Conservation (phyloP, 2,329 filamentous ascomycete species). For the Neofusicoccum umdonicola region DNA sequence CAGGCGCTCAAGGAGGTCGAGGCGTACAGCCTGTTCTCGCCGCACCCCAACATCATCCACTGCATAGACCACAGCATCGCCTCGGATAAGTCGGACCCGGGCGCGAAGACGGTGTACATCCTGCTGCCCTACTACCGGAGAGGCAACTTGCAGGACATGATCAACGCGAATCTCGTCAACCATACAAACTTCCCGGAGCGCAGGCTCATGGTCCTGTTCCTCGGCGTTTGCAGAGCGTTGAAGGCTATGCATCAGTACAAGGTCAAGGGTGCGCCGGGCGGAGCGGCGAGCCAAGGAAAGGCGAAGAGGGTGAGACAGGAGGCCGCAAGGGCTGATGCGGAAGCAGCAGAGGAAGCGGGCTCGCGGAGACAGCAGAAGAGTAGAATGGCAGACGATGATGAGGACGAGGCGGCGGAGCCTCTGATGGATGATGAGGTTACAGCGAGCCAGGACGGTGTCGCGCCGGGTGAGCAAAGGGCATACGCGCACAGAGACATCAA, state of each 20-base stretch:
- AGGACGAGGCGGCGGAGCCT: constrained; percentile 74
- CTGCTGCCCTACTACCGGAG: constrained; percentile 91
- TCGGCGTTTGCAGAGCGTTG: constrained; percentile 86
- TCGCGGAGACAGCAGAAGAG: constrained; percentile 42
- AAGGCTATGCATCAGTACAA: constrained; percentile 89
- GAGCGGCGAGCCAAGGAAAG: constrained; percentile 50
- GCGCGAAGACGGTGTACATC: constrained; percentile 93
- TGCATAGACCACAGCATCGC: constrained; percentile 79
- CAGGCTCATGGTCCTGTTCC: constrained; percentile 81
- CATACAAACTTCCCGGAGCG: constrained; percentile 86
- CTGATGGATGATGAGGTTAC: constrained; percentile 78
- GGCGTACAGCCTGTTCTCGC: constrained; percentile 86
- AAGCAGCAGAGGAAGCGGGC: constrained; percentile 44
- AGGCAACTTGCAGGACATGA: constrained; percentile 95
- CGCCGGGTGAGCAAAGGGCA: constrained; percentile 67
- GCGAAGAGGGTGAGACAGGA: constrained; percentile 56
- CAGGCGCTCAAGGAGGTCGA: constrained; percentile 96
- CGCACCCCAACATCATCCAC: constrained; percentile 81
- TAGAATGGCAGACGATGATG: constrained; percentile 61
- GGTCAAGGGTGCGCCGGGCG: constrained; percentile 57
- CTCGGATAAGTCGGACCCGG: constrained; percentile 64
- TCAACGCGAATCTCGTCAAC: constrained; percentile 98
- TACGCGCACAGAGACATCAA: constrained; percentile 98
- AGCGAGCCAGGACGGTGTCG: constrained; percentile 64
- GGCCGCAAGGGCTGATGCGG: constrained; percentile 54